A percentile compares a stretch with the other conserved stretches of the same genome.
Evolutionary conservation across 495 filamentous ascomycete species (phyloP).

Genomic region (Pseudotulostoma volvatum): DNA sequence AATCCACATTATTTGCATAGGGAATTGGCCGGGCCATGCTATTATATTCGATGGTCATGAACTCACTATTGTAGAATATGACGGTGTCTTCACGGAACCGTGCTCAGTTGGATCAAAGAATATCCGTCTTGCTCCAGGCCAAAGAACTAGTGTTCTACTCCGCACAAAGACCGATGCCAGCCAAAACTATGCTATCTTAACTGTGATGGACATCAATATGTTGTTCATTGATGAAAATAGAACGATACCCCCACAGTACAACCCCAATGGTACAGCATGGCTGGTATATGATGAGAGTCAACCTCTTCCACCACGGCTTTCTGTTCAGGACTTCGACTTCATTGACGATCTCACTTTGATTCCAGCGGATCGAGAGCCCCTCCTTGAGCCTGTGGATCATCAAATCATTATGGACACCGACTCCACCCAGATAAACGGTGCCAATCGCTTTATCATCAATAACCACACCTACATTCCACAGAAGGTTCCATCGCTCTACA

Average conservation of each 20-base stretch:
- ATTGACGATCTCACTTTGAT: conserved; percentile 58
- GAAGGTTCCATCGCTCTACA: conserved; percentile 54
- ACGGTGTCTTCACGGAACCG: conserved; percentile 54
- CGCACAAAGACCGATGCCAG: conserved; percentile 35
- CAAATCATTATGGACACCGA: conserved; percentile 24
- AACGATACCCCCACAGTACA: conserved; percentile 20
- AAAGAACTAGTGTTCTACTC: conserved; percentile 52
- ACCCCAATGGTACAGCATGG: conserved; percentile 69
- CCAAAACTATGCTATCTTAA: conserved; percentile 40
- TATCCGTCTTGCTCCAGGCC: conserved; percentile 49
- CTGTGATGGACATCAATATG: conserved; percentile 37
- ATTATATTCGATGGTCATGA: conserved; percentile 37
- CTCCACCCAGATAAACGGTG: conserved; percentile 47
- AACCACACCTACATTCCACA: conserved; percentile 36
- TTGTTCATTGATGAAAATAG: conserved; percentile 30
- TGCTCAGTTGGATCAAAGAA: conserved; percentile 32
- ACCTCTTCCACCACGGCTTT: conserved; percentile 37
- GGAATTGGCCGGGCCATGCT: conserved; percentile 39
- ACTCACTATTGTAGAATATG: conserved; percentile 53
- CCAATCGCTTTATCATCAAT: conserved; percentile 26
- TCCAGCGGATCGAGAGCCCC: conserved; percentile 45
- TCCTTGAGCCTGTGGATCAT: conserved; percentile 17
- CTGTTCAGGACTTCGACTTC: conserved; percentile 41
- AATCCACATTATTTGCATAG: conserved; percentile 52
- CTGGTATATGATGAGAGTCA: conserved; percentile 51